Conservation (phyloP, 495 filamentous ascomycete species). For the Pyronema domesticum region DNA sequence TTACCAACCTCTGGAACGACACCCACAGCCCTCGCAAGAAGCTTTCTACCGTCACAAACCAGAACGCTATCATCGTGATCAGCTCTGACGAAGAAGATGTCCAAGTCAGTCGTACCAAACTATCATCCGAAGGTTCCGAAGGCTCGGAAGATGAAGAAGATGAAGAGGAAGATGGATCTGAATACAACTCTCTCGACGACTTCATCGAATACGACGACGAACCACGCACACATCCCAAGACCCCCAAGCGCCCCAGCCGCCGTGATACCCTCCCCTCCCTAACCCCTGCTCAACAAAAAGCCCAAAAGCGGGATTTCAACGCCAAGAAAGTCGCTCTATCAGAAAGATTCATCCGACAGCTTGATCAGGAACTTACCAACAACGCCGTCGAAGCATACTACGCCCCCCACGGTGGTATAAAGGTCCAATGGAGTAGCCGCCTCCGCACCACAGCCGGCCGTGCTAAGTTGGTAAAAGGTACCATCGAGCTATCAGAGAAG, state of each 20-base stretch:
- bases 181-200: neutral
- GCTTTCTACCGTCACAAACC: slow-evolving; percentile 23
- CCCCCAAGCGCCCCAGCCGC: slow-evolving; percentile 15
- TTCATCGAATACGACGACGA: slow-evolving; percentile 3
- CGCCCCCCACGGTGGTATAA: slow-evolving; percentile 53
- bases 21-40: slow-evolving; percentile 50
- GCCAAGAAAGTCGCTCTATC: slow-evolving; percentile 47
- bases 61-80: slow-evolving; percentile 10
- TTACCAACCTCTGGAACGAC: slow-evolving; percentile 69
- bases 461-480: slow-evolving; percentile 60
- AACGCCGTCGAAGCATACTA: slow-evolving; percentile 44
- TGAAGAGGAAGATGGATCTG: neutral
- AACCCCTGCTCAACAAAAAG: slow-evolving; percentile 29
- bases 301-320: slow-evolving; percentile 47
- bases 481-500: slow-evolving; percentile 74
- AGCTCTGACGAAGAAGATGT: neutral
- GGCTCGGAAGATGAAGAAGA: slow-evolving; percentile 6
- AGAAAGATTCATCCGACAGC: slow-evolving; percentile 45
- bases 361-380: slow-evolving; percentile 49
- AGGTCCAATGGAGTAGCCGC: slow-evolving; percentile 66
- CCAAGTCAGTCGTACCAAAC: neutral
- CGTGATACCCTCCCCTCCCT: slow-evolving; percentile 23
- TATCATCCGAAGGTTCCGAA: slow-evolving; percentile 1
- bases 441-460: slow-evolving; percentile 75
- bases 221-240: slow-evolving; percentile 8